phyloP scores from a whole-genome alignment of 208 protist species.

The Trypanosoma mega region DNA sequence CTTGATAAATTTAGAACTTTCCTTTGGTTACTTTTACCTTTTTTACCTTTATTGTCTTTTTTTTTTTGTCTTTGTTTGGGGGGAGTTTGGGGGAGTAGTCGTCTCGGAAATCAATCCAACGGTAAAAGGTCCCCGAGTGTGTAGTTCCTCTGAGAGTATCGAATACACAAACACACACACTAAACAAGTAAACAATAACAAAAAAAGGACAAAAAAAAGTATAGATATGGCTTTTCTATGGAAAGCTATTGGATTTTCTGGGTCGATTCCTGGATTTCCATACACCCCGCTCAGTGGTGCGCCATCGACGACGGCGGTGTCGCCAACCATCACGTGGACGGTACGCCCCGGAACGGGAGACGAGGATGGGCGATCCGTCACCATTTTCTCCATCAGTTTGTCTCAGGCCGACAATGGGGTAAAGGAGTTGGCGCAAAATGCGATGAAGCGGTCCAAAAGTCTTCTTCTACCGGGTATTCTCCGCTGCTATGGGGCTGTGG shows the following conservation, averaged over 20 bases:
- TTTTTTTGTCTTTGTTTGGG: no score
- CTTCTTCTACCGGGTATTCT: conserved; percentile 76
- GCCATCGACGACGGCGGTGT: conserved; percentile 4
- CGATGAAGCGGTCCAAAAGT: conserved; percentile 71
- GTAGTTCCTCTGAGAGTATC: background rate
- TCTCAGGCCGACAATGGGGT: conserved; percentile 5
- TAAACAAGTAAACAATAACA: background rate
- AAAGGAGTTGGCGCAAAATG: conserved; percentile 52
- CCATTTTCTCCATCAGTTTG: conserved; percentile 56
- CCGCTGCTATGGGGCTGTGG: conserved; percentile 60
- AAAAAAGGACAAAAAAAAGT: conserved; percentile 4
- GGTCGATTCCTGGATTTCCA: conserved; percentile 71
- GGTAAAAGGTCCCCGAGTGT: no score
- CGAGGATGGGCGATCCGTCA: conserved; percentile 47
- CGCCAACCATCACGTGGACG: conserved; percentile 45
- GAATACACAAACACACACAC: background rate
- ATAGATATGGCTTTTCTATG: conserved; percentile 63
- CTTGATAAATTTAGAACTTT: no score
- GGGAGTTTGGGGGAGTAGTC: no score
- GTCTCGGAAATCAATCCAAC: no score
- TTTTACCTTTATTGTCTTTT: no score
- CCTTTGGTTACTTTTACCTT: no score
- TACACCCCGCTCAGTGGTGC: conserved; percentile 35
- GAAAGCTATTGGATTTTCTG: conserved; percentile 67
- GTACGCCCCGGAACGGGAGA: conserved; percentile 38